Conservation (phyloP, 257 asterid species). For the Perilla frutescens region DNA sequence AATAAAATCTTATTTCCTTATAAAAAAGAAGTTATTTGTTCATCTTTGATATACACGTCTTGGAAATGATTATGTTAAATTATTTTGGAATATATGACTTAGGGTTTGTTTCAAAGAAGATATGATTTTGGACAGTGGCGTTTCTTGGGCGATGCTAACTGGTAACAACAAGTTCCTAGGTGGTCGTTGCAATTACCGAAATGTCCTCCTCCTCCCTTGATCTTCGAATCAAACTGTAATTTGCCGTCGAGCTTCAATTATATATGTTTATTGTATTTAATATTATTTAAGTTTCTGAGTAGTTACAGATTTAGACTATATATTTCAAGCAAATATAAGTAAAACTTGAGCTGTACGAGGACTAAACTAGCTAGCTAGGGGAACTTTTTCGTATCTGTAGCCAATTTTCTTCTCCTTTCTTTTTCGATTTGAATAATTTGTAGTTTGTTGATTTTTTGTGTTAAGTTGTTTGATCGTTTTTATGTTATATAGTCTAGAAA, state of each 20-base stretch:
- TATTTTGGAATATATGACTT: neutral
- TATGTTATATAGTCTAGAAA: too few relatives aligned
- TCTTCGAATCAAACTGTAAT: slow-evolving; percentile 32
- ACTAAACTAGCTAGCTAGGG: too few relatives aligned
- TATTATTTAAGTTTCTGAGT: neutral
- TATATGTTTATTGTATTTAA: neutral
- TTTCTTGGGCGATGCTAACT: slow-evolving; percentile 47
- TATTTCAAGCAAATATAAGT: neutral
- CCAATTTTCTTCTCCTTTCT: too few relatives aligned
- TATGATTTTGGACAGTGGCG: slow-evolving; percentile 20
- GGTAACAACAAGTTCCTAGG: slow-evolving; percentile 78
- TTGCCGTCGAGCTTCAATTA: neutral
- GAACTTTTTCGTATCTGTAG: too few relatives aligned
- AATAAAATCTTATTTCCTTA: too few relatives aligned
- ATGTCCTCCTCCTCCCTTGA: slow-evolving; percentile 43
- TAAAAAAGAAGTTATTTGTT: too few relatives aligned
- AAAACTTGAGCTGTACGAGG: too few relatives aligned
- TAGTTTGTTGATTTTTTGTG: too few relatives aligned
- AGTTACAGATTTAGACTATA: neutral
- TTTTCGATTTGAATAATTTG: too few relatives aligned
- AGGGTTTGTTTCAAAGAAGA: slow-evolving; percentile 49
- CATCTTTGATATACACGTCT: neutral
- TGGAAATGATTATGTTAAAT: too few relatives aligned
- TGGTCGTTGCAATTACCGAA: slow-evolving; percentile 41
- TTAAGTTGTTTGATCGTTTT: too few relatives aligned